A percentile compares a stretch with the other conserved stretches of the same genome.
Conservation (phyloP, 2,329 filamentous ascomycete genomes). For the Rhexocercosporidium sp. region DNA sequence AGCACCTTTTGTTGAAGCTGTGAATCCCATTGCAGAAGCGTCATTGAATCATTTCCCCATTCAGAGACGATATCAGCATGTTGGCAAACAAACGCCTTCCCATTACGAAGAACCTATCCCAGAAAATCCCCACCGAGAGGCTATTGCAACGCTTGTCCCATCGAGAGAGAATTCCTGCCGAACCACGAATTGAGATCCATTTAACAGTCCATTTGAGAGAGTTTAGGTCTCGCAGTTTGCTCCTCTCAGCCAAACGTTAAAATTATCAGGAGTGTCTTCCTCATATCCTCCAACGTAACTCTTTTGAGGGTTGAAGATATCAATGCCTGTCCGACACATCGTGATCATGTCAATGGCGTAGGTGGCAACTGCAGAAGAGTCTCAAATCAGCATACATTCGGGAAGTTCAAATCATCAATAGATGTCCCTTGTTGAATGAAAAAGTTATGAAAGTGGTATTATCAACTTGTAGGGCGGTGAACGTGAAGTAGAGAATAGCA, state of each 20-base stretch:
- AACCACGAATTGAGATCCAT: too few species aligned
- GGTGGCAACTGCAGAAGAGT: neutral
- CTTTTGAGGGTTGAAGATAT: neutral
- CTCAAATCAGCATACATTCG: neutral
- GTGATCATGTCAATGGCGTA: neutral
- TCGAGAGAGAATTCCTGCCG: too few species aligned
- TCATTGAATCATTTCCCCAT: neutral
- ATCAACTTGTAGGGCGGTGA: too few species aligned
- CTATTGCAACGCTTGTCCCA: neutral
- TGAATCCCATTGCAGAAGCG: neutral
- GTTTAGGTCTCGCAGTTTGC: neutral
- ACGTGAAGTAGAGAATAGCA: too few species aligned
- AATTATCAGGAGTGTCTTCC: neutral
- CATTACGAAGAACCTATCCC: neutral
- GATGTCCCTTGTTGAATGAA: too few species aligned
- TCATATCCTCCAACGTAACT: neutral
- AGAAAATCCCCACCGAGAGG: neutral
- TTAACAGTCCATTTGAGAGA: neutral
- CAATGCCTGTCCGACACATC: neutral
- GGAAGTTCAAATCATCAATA: too few species aligned
- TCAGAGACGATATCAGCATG: neutral
- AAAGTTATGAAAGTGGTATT: too few species aligned
- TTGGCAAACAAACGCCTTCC: neutral
- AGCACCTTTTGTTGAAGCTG: neutral
- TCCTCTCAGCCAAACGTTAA: neutral